Evolutionary conservation across 192 early-diverging fungal genomes (phyloP), one percentile per base, ranked within the genome.

Genomic region (Coemansia reversa): DNA sequence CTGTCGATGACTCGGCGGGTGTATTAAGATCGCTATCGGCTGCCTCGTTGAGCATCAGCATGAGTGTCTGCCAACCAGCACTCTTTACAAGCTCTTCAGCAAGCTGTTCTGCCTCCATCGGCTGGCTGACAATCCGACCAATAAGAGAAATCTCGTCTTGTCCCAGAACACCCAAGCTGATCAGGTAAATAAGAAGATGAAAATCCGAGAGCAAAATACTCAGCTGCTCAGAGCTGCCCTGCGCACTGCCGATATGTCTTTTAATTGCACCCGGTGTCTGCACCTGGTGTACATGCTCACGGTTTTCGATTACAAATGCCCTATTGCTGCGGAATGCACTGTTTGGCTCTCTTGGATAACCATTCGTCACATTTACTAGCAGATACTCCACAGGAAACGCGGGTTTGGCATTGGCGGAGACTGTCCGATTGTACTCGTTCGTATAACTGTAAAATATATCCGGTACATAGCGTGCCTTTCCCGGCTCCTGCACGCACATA

Each of bases 351-450:
- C 86, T 81, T 18, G 97, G 97, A 74, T 94, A 97, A 3, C 97
- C 97, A 56, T 95, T 86, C 5, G 96, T 94, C 9, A 91, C 67
- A 62, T 94, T 97, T 23, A 97, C 91, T 28, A 99, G 79, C 20
- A 99, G 85, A 66, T 99, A 98, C 63, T 99, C 96, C 1, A 98
- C 89, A 0, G 97, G 97, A 68, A 98, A 99, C 4, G 93, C 91
- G 0, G 96, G 96, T 66, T 96, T 95, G 20, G 97, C 96, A 27
- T 89, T 85, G 51, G 93, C 86, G 57, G 93, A 85, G 5, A 98
- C 96, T 33, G 87, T 73, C 11, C 94, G 72, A 19, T 88, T 88
- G 78, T 99, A 99, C 70, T 96, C 86, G 84, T 99, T 99, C 68
- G 88, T 93, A 75, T 92, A 95, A 72, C 90, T 91, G 84, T 96